phyloP scores from a whole-genome alignment of 2,329 filamentous ascomycete genomes.

The Scedosporium minutisporum region DNA sequence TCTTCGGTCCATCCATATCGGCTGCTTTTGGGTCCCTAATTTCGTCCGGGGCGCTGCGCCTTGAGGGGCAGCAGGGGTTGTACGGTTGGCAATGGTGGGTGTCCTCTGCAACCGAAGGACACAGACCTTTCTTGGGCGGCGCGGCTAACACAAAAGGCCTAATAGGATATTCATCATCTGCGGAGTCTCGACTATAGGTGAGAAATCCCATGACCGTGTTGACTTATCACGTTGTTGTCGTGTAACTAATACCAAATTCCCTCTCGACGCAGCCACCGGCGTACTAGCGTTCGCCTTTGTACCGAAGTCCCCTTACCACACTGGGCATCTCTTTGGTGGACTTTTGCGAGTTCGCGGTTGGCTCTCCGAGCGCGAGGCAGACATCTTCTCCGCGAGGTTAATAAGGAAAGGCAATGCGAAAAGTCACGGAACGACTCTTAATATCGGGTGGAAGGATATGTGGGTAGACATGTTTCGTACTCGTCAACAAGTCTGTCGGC shows the following conservation, averaged over 20 bases:
- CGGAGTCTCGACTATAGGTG: slow-evolving; percentile 1
- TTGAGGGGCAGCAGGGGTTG: neutral
- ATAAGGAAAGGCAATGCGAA: neutral
- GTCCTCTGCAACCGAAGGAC: neutral
- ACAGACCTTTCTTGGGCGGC: neutral
- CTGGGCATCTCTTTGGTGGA: neutral
- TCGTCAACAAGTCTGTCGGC: neutral
- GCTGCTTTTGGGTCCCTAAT: slow-evolving; percentile 12
- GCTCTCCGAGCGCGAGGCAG: slow-evolving; percentile 2
- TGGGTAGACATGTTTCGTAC: neutral
- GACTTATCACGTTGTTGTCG: neutral
- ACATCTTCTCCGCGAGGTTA: neutral
- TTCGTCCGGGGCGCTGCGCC: neutral
- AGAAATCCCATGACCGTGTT: neutral
- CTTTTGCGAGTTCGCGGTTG: neutral
- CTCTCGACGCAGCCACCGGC: neutral
- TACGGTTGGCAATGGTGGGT: slow-evolving; percentile 1
- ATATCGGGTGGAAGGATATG: slow-evolving; percentile 1
- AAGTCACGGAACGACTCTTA: neutral
- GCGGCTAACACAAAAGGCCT: neutral
- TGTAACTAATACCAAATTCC: neutral
- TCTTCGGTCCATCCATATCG: slow-evolving; percentile 43
- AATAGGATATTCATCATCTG: slow-evolving; percentile 3
- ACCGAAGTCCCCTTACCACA: slow-evolving; percentile 1
- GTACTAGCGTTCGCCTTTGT: neutral